Evolutionary conservation across 202 grass and related monocot species (phyloP).

Genomic region (Zoysia matrella): DNA sequence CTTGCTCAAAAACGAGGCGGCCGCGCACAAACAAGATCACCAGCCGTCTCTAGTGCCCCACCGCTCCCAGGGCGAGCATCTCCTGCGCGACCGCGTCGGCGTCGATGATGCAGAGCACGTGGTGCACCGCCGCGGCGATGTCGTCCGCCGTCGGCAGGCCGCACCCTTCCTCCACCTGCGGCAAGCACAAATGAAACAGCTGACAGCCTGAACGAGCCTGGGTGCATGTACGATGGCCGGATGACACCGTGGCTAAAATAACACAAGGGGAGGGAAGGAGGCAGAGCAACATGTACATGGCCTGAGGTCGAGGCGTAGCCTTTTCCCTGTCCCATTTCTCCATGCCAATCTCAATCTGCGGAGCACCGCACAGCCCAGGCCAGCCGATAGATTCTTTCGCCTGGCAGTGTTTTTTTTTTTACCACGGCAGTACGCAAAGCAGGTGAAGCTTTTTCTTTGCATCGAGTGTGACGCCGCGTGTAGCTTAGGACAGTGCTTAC

Average conservation of each 20-base stretch:
- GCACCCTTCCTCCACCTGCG: slow-evolving; percentile 92
- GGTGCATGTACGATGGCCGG: slow-evolving; percentile 9
- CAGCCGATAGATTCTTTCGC: slow-evolving; percentile 40
- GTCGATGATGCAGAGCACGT: slow-evolving; percentile 70
- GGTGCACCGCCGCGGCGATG: slow-evolving; percentile 82
- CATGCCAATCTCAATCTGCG: slow-evolving; percentile 25
- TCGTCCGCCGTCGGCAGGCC: slow-evolving; percentile 71
- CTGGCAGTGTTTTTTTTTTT: neutral
- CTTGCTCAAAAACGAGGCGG: neutral
- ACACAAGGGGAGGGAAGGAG: neutral
- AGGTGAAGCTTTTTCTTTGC: slow-evolving; percentile 20
- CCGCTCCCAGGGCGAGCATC: neutral
- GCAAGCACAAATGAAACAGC: neutral
- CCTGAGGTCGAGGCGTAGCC: slow-evolving; percentile 19
- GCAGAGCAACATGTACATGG: too few relatives aligned
- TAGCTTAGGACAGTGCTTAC: slow-evolving; percentile 11
- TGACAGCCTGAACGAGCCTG: neutral
- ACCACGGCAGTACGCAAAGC: neutral
- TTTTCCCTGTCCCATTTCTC: slow-evolving; percentile 42
- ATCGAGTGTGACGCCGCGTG: slow-evolving; percentile 1
- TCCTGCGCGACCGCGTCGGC: slow-evolving; percentile 38
- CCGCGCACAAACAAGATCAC: neutral
- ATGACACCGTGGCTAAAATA: neutral
- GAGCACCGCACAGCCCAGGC: neutral
- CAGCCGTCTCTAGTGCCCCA: neutral